These are phyloP conservation scores for Phytophthora cajani DNA, from an alignment of 352 stramenopile species.

Conservation along the genomic window DNA sequence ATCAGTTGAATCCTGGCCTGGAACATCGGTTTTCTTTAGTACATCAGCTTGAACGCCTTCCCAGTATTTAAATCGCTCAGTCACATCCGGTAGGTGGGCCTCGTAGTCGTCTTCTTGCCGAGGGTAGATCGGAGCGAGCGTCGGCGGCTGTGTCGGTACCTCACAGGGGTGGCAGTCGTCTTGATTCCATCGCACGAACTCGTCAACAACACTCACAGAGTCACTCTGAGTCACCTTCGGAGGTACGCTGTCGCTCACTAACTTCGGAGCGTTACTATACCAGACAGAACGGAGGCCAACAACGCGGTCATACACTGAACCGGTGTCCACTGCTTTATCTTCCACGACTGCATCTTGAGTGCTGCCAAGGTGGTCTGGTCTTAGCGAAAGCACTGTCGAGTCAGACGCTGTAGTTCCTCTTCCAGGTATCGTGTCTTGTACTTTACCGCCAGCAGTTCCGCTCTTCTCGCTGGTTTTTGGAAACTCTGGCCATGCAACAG, in stretches of 20 bases:
- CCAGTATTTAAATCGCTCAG: not conserved
- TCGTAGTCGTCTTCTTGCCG: not conserved
- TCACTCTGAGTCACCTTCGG: not conserved
- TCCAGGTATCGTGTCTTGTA: not conserved
- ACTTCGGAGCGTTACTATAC: not conserved
- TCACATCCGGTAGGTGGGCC: not conserved
- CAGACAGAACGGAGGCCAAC: not conserved
- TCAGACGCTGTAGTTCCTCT: not conserved
- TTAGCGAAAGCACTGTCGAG: not conserved
- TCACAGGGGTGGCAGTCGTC: conserved; percentile 22
- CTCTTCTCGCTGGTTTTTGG: not conserved
- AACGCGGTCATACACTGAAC: not conserved
- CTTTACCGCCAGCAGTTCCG: not conserved
- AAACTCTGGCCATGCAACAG: not conserved
- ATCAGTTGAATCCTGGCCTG: not conserved
- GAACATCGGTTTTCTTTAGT: not conserved
- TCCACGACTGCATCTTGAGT: not conserved
- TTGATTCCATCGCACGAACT: conserved; percentile 15
- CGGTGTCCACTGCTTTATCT: not conserved
- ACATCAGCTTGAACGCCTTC: not conserved
- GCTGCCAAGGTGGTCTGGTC: not conserved
- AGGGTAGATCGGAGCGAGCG: conserved; percentile 13
- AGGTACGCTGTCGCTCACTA: not conserved
- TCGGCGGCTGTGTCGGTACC: conserved; percentile 17
- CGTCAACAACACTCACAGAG: not conserved